Base-by-base conservation (phyloP, 2,329 filamentous ascomycete genomes). In the Raffaelea albimanens region DNA sequence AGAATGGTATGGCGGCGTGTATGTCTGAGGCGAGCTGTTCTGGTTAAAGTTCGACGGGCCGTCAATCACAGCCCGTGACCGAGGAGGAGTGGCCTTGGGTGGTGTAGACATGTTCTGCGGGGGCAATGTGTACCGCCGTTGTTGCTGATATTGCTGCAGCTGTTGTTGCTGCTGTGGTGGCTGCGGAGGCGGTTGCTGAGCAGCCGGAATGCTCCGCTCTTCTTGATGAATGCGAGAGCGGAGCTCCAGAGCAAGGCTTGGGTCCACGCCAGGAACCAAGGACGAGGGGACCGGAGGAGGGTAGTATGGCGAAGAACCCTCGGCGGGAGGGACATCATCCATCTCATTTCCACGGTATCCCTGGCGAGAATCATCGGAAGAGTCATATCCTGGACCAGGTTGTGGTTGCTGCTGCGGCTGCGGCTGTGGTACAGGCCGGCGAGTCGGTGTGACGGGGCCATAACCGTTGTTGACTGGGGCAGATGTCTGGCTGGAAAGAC, bases 251-350 rank as follows among this genome's bases (percentile, higher is more conserved):
- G 76, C 70, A 33, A 80, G 63, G 18, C 59, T 60, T 3, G 76
- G 75, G 51, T 83, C 78, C 22, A 80, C 67, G 3, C 78, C 79
- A n/a, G 79, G 75, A 8, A 83, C 72, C 20, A 83, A 64, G 3
- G 78, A 76, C 2, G 76, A 60, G 4, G 80, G 80, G 2, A 81
- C 65, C 4, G 68, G 58, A 1, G 73, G 70, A 19, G 73, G 53
- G 4, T 59, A 63, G 56, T 75, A 73, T 38, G 59, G 60, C 21
- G 25, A 29, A 29, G 25, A 29, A 13, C 25, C 58, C 5, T 64
- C 61, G 25, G 57, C 54, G 38, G 50, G 59, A 19, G 5, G 46
- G 4, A 52, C 57, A 29, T 63, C 61, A 7, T 70, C 66, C 33
- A 64, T 48, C 21, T 72, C 70, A 45, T 55, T 58, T 4, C 59